Base-by-base conservation (phyloP, 495 filamentous ascomycete species). In the Trichoderma virens region DNA sequence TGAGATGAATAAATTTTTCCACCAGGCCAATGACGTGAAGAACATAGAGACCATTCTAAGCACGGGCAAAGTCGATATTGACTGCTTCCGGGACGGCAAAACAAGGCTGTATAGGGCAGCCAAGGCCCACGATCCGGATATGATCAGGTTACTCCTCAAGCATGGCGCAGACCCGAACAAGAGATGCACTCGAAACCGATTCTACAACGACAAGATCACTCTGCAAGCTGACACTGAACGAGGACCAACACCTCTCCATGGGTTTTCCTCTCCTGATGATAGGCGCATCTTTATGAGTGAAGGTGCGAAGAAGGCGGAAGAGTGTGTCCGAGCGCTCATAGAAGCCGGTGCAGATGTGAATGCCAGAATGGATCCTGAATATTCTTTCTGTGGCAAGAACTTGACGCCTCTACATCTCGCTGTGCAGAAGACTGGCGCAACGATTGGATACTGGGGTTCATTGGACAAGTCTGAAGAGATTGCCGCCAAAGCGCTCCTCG, bases 381-480 rank as follows among this genome's bases (percentile, higher is more conserved):
- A 5, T 11, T 41, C 38, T 41, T 0, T 41, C 38, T 9, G 9
- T 41, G 38, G 38, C 38, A 11, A 41, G 5, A 41, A 41, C 18
- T 38, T 70, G 16, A 71, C 64, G 54, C 73, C 70, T 13, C 59
- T 75, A 9, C 70, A 74, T 60, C 60, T 66, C 16, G 74, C 73
- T 13, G 69, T 59, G 51, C 38, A 9, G 2, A 41, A 41, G 5
- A 41, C 38, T 16, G 8, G 18, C 1, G 18, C 38, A 14, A 41
- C 8, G 3, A 2, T 41, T 11, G 38, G 38, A 13, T 41, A 41
- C 9, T 41, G 38, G 38, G 38, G 38, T 18, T 14, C 6, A 16
- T 41, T 41, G 11, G 38, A 41, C 38, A 41, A 41, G 38, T 41
- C 38, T 41, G 38, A 41, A 18, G 38, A 41, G 38, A 41, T 41